These are phyloP conservation scores for Salix purpurea DNA, from an alignment of 345 rosid species.

Conservation along the genomic window DNA sequence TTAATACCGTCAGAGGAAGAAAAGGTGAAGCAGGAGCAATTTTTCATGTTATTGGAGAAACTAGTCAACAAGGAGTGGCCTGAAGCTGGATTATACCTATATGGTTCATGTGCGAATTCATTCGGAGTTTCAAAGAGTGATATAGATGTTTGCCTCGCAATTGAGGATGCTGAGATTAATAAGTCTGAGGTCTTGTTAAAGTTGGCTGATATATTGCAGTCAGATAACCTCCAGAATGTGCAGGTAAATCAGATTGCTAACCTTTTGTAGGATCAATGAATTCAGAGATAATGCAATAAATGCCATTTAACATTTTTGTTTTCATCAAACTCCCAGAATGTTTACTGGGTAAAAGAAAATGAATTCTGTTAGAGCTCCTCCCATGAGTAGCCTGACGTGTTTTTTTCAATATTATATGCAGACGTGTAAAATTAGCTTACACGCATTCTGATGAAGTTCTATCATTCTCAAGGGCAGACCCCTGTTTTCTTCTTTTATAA, in stretches of 20 bases:
- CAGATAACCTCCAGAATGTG: slow-evolving; percentile 82
- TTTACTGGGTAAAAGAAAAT: not conserved
- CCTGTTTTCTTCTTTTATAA: not conserved
- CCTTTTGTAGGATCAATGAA: not conserved
- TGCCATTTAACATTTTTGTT: not conserved
- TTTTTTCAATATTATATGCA: not conserved
- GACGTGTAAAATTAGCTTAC: not conserved
- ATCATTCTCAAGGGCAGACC: not conserved
- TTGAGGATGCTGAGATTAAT: slow-evolving; percentile 47
- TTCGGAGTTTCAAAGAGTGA: slow-evolving; percentile 93
- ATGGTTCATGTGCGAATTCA: slow-evolving; percentile 95
- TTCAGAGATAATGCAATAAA: not conserved
- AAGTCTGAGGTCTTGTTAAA: slow-evolving; percentile 73
- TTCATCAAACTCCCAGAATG: not conserved
- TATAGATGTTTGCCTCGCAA: slow-evolving; percentile 87
- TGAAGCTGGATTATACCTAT: slow-evolving; percentile 67
- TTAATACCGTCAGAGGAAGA: slow-evolving; percentile 79
- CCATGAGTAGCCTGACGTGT: not conserved
- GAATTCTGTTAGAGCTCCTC: not conserved
- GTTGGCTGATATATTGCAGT: slow-evolving; percentile 76
- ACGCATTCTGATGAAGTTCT: not conserved
- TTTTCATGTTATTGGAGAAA: slow-evolving; percentile 58
- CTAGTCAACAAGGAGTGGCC: slow-evolving; percentile 88
- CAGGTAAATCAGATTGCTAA: slow-evolving; percentile 51
- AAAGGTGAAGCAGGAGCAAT: slow-evolving; percentile 72